Conservation (phyloP, 1,284 basidiomycete genomes). For the Termitomyces sp. region DNA sequence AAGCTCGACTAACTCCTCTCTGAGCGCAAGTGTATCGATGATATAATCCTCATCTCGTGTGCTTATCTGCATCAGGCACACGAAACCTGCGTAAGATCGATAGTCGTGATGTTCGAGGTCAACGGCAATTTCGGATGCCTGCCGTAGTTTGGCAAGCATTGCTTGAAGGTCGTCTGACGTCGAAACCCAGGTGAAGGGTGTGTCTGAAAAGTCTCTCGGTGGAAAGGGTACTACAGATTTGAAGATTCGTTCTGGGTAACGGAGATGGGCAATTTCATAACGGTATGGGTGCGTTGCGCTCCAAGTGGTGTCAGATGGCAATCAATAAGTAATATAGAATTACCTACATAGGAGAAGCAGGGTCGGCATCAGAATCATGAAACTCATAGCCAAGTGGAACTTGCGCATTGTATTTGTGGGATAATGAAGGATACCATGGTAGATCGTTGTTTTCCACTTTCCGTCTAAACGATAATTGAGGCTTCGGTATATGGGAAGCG, state of each 20-base stretch:
- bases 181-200: constrained; percentile 73
- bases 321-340: constrained; percentile 3
- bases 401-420: constrained; percentile 76
- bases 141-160: constrained; percentile 66
- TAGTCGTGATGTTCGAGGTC: constrained; percentile 94
- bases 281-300: constrained; percentile 71
- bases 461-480: constrained; percentile 68
- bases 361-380: constrained; percentile 30
- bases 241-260: constrained; percentile 71
- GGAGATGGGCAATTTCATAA: constrained; percentile 72
- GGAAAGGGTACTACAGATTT: constrained; percentile 39
- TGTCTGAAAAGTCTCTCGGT: constrained; percentile 59
- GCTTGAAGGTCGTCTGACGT: constrained; percentile 49
- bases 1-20: constrained; percentile 68
- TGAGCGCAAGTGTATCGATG: constrained; percentile 75
- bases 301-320: not conserved
- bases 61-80: constrained; percentile 93
- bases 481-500: constrained; percentile 69
- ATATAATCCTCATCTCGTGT: constrained; percentile 85
- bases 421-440: constrained; percentile 56
- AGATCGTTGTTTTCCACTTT: constrained; percentile 52
- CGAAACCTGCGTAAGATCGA: constrained; percentile 81
- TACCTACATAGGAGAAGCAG: constrained; percentile 26
- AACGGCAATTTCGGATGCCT: constrained; percentile 80
- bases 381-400: constrained; percentile 68